Base-by-base conservation (phyloP, 768 basidiomycete species). In the Macrolepiota fuliginosa region DNA sequence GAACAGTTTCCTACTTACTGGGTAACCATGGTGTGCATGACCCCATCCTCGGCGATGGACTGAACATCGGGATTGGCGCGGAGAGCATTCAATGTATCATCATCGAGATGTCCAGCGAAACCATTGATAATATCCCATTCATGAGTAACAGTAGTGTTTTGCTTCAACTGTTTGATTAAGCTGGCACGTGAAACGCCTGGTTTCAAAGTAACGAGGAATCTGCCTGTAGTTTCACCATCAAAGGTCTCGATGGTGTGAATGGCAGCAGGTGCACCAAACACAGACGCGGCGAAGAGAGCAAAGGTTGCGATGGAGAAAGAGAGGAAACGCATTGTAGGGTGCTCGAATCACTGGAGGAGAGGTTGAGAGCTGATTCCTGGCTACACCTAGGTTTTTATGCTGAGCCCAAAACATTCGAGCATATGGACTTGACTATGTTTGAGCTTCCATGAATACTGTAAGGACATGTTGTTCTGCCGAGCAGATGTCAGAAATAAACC, bases 201-300 rank as follows among this genome's bases (percentile, higher is more conserved):
- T 64, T 73, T 76, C 49, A 77, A 58, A 39, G 67, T 68, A 56
- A 75, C 69, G 47, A 76, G 71, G 64, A 71, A 70, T 45, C 63
- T 68, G 32, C 74, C 73, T 0, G 63, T 68, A 4, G 65, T 74
- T 37, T 64, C 56, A 1, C 72, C 72, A 3, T 61, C 12, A 55
- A 60, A 72, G 7, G 56, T 68, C 60, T 71, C 65, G 51, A 72
- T 63, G 19, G 68, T 27, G 39, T 60, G 68, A 11, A 68, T 53
- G 25, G 64, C 39, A 15, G 68, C 46, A 29, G 70, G 69, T 15
- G 62, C 65, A 29, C 60, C 67, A 4, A 69, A 24, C 17, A 56
- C 56, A 2, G 62, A 67, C 12, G 64, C 53, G 17, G 56, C 54
- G 13, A 63, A 49, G 15, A 54, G 19, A 24, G 60, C 45, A 6